Evolutionary conservation across 2,329 filamentous ascomycete genomes (phyloP).

Genomic region (Fusarium longipes): DNA sequence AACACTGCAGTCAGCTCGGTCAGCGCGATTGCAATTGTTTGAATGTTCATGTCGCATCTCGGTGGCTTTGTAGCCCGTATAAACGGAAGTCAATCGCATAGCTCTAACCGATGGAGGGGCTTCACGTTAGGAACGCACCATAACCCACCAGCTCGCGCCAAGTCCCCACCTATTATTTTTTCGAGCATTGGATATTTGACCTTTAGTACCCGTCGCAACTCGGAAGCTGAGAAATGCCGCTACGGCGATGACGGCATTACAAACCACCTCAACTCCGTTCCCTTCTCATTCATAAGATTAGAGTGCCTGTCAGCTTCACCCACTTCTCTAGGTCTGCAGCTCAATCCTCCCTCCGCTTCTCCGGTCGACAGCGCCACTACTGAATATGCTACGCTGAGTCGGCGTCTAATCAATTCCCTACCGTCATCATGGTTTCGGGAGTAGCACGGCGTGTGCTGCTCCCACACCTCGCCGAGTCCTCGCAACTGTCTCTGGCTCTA

Average conservation of each 20-base stretch:
- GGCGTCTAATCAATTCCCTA: constrained; percentile 41
- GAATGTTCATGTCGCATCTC: no score
- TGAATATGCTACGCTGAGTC: constrained; percentile 49
- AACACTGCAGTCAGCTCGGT: neutral
- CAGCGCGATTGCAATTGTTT: neutral
- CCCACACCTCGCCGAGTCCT: constrained; percentile 57
- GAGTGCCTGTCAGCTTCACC: constrained; percentile 23
- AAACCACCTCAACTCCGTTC: constrained; percentile 40
- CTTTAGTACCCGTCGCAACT: constrained; percentile 36
- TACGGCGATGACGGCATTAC: constrained; percentile 50
- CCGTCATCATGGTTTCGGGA: constrained; percentile 61
- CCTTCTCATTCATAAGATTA: constrained; percentile 23
- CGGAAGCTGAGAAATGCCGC: constrained; percentile 51
- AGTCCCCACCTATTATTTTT: constrained; percentile 43
- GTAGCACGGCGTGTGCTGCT: constrained; percentile 62
- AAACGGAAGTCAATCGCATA: constrained; percentile 8
- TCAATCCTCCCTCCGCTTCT: constrained; percentile 7
- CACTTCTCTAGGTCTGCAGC: constrained; percentile 7
- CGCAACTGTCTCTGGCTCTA: constrained; percentile 39
- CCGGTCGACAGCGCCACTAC: constrained; percentile 33
- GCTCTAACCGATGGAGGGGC: constrained; percentile 22
- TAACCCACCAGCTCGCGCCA: constrained; percentile 18
- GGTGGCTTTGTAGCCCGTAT: no score
- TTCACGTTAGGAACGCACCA: constrained; percentile 3
- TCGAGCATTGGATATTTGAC: constrained; percentile 18